Base-by-base conservation (phyloP, 1,139 yeast genomes). In the Casaregolazyma lundiana region DNA sequence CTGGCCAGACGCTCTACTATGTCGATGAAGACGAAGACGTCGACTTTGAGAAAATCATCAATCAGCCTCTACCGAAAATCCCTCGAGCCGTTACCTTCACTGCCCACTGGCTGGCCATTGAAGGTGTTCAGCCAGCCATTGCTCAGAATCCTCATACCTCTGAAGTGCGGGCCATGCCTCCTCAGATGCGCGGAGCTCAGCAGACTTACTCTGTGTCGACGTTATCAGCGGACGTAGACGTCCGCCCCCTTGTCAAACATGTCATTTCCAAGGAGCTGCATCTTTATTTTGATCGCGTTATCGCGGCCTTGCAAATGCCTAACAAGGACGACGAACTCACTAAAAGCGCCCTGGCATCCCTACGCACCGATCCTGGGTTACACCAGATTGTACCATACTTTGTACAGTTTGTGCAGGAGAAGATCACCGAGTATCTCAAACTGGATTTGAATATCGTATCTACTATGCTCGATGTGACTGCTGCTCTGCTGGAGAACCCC, bases 21-120 rank as follows among this genome's bases (percentile, higher is more conserved):
- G 73, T 94, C 46, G 96, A 92, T 63, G 89, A 84, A 52, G 94
- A 85, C 53, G 85, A 81, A 55, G 97, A 90, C 62, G 81, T 92
- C 38, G 98, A 94, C 61, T 87, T 92, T 64, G 98, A 94, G 63
- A 88, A 88, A 62, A 73, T 94, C 53, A 86, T 94, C 57, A 90
- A 92, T 63, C 95, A 86, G 63, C 97, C 96, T 35, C 72, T 94
- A 52, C 99, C 99, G 5, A 87, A 85, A 60, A 96, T 94, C 2
- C 98, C 99, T 2, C 76, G 97, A 50, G 83, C 85, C 50, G 82
- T 95, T 1, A 82, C 96, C 0, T 90, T 86, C 63, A 88, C 97
- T 2, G 96, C 97, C 1, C 99, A 94, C 65, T 94, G 99, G 98
- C 74, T 94, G 36, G 97, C 98, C 0, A 87, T 94, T 49, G 99